phyloP scores from a whole-genome alignment of 2,329 filamentous ascomycete genomes.

The Colletotrichum falcatum region DNA sequence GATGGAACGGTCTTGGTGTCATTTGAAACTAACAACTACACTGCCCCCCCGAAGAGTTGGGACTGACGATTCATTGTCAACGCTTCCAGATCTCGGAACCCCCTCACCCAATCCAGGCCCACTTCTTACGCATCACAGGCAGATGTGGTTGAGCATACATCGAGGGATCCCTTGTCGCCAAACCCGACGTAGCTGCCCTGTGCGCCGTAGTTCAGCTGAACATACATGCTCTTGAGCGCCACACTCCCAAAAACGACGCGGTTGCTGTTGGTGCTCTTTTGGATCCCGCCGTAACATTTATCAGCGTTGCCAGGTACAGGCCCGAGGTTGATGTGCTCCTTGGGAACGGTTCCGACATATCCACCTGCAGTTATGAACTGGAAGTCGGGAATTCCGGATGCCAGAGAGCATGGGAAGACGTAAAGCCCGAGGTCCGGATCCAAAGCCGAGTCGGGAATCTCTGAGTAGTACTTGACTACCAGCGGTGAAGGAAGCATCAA shows the following conservation, averaged over 20 bases:
- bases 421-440: conserved; percentile 60
- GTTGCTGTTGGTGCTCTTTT: conserved; percentile 60
- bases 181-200: conserved; percentile 28
- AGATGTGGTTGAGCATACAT: conserved; percentile 27
- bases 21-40: not conserved
- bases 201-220: conserved; percentile 47
- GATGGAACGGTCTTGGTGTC: conserved; percentile 5
- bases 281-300: conserved; percentile 82
- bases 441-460: conserved; percentile 64
- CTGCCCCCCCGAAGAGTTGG: not conserved
- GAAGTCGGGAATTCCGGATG: conserved; percentile 68
- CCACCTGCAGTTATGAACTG: conserved; percentile 64
- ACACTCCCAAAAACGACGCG: conserved; percentile 81
- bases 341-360: conserved; percentile 64
- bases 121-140: conserved; percentile 9
- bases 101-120: not conserved
- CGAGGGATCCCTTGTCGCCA: conserved; percentile 24
- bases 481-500: conserved; percentile 69
- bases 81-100: not conserved
- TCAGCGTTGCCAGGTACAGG: conserved; percentile 60
- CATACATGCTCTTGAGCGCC: conserved; percentile 82
- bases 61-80: not conserved
- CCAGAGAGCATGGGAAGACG: conserved; percentile 67
- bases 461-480: conserved; percentile 69
- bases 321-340: conserved; percentile 67